Evolutionary conservation across 192 early-diverging fungal species (phyloP), one percentile per base, ranked within the genome.

Genomic region (Cladochytrium replicatum): DNA sequence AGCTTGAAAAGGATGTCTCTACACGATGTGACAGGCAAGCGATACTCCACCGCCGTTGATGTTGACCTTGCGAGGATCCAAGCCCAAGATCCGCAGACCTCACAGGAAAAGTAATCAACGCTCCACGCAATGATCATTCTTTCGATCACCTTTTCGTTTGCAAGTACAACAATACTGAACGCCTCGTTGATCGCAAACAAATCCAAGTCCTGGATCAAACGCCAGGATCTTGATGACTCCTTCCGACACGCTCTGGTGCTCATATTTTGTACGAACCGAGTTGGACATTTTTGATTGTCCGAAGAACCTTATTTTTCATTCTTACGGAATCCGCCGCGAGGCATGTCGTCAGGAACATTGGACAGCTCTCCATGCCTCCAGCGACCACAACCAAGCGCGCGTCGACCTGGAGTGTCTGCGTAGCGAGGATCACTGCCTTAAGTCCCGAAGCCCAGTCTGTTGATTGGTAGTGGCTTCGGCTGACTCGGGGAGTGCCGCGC

Each of bases 361-460:
- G 84, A 85, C 92, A 98, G 74, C 81, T 86, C 61, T 96, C 91
- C 88, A 93, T 95, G 45, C 92, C 90, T 57, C 91, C 90, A 24
- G 89, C 89, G 7, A 93, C 74, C 82, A 97, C 88, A 15, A 89
- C 68, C 26, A 78, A 59, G 56, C 87, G 80, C 23, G 71, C 66
- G 15, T 89, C 93, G 23, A 82, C 65, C 66, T 82, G 71, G 41
- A 98, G 75, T 55, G 72, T 75, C 65, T 92, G 88, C 6, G 90
- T 63, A 29, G 91, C 93, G 49, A 97, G 65, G 75, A 89, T 91
- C 43, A 93, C 78, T 3, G 93, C 85, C 75, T 98, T 98, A 83
- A 96, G 79, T n/a, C 92, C 95, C 0, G 91, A 93, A 6, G 92
- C 91, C 66, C 95, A 98, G 13, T 97, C 95, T 97, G 75, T 98